These are phyloP conservation scores for Penicillium daleae DNA, from an alignment of 495 filamentous ascomycete species.

Conservation along the genomic window DNA sequence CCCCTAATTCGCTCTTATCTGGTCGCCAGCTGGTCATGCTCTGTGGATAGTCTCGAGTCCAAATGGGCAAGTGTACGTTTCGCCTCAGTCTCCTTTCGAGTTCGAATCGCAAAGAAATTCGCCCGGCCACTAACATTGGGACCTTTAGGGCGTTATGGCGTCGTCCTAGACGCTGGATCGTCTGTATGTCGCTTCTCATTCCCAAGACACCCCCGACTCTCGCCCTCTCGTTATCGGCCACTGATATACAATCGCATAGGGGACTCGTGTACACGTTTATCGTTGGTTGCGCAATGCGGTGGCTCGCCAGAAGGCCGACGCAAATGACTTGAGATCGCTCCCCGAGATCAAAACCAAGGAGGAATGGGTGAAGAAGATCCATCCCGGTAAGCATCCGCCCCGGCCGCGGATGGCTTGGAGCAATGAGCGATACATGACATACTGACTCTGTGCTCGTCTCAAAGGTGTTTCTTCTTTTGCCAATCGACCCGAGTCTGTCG, in stretches of 20 bases:
- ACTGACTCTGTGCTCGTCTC: conserved; percentile 11
- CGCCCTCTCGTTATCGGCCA: not conserved
- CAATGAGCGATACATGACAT: not conserved
- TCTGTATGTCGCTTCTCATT: conserved; percentile 50
- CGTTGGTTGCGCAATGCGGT: conserved; percentile 78
- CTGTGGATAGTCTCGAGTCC: conserved; percentile 33
- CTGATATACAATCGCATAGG: conserved; percentile 45
- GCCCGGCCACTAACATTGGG: conserved; percentile 8
- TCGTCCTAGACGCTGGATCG: conserved; percentile 71
- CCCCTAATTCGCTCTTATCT: conserved; percentile 9
- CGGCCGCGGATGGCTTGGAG: not conserved
- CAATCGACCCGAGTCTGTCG: conserved; percentile 72
- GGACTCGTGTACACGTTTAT: conserved; percentile 93
- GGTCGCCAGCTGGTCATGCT: conserved; percentile 37
- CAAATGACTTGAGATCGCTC: conserved; percentile 65
- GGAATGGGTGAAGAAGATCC: conserved; percentile 90
- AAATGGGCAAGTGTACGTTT: conserved; percentile 56
- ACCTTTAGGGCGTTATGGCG: conserved; percentile 61
- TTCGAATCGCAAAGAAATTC: conserved; percentile 2
- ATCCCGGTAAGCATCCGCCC: conserved; percentile 65
- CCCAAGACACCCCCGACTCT: not conserved
- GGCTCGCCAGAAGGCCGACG: conserved; percentile 63
- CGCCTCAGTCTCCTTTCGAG: conserved; percentile 12
- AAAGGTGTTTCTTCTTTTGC: conserved; percentile 87
- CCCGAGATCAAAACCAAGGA: conserved; percentile 82